Evolutionary conservation across 2,329 filamentous ascomycete species (phyloP).

Genomic region (Penicillium verrucosum): DNA sequence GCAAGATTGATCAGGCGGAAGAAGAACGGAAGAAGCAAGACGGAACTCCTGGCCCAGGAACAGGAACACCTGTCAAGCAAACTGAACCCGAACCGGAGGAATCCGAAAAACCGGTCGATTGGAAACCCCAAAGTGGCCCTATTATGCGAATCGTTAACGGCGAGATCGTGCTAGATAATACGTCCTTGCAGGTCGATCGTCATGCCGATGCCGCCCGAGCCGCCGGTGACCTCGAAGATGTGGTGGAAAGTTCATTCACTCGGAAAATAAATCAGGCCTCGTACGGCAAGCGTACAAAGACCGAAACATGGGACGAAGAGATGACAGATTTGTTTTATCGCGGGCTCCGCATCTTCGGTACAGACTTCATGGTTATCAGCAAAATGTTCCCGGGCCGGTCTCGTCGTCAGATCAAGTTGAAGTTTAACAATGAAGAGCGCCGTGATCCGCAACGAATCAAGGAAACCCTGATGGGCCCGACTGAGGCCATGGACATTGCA

Average conservation of each 20-base stretch:
- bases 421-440: constrained; percentile 61
- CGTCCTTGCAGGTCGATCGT: constrained; percentile 54
- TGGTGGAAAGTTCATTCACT: constrained; percentile 47
- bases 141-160: constrained; percentile 56
- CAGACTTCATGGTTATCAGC: constrained; percentile 63
- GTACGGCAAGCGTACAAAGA: constrained; percentile 51
- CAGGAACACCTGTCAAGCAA: constrained; percentile 28
- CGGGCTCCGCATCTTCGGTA: constrained; percentile 61
- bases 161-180: constrained; percentile 53
- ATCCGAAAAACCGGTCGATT: constrained; percentile 20
- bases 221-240: constrained; percentile 45
- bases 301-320: constrained; percentile 56
- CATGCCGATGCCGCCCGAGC: constrained; percentile 51
- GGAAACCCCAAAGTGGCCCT: constrained; percentile 39
- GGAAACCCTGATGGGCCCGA: constrained; percentile 48
- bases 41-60: constrained; percentile 24
- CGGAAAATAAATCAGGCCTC: constrained; percentile 47
- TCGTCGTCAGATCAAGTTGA: constrained; percentile 61
- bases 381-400: constrained; percentile 59
- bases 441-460: constrained; percentile 54
- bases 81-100: constrained; percentile 22
- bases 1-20: constrained; percentile 56
- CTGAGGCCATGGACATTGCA: constrained; percentile 43
- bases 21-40: constrained; percentile 44
- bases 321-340: constrained; percentile 62